Evolutionary conservation across 129 eudicot species (phyloP).

Genomic region (carrot (Daucus carota)): DH1_v3.0 NC_030381.2:39857501-39858000

Average conservation of each 20-base stretch:
- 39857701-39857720: not conserved
- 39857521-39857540: not conserved
- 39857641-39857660: not conserved
- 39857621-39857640: not conserved
- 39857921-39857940: not conserved
- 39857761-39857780: no score
- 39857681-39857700: not conserved
- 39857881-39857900: not conserved
- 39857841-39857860: not conserved
- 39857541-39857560: not conserved
- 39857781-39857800: not conserved
- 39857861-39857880: not conserved
- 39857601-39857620: not conserved
- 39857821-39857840: not conserved
- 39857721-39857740: not conserved
- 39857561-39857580: not conserved
- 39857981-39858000: not conserved
- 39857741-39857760: no score
- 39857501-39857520: not conserved
- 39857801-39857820: no score
- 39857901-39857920: no score
- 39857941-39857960: not conserved
- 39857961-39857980: not conserved
- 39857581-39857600: not conserved
- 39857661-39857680: not conserved